Evolutionary conservation across 768 basidiomycete species (phyloP).

Genomic region (Punctularia strigosozonata): DNA sequence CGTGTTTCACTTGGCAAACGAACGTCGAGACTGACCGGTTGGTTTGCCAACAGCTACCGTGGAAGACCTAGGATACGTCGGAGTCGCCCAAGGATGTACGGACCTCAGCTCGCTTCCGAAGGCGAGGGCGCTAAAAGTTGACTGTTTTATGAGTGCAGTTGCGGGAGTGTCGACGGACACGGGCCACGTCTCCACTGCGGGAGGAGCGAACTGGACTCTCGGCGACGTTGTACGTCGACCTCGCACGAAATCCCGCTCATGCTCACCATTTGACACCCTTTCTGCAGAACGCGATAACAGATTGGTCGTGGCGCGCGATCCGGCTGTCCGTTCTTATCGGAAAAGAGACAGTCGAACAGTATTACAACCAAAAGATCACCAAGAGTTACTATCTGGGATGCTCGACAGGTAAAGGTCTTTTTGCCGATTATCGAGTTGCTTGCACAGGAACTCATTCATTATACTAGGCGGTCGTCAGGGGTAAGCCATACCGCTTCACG

Average conservation of each 20-base stretch:
- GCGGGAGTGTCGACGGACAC: conserved; percentile 7
- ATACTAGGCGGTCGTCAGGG: conserved; percentile 17
- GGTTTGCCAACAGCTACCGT: conserved; percentile 1
- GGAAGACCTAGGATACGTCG: conserved; percentile 3
- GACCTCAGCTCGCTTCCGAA: neutral
- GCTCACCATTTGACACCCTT: neutral
- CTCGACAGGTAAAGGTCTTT: conserved; percentile 12
- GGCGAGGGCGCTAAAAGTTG: neutral
- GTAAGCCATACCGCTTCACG: conserved; percentile 6
- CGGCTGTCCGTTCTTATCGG: conserved; percentile 15
- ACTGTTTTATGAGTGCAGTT: conserved; percentile 1
- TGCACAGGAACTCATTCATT: neutral
- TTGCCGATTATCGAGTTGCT: neutral
- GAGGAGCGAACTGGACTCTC: conserved; percentile 1
- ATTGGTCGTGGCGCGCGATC: conserved; percentile 17
- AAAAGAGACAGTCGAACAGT: conserved; percentile 15
- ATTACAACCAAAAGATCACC: conserved; percentile 11
- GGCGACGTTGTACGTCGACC: conserved; percentile 4
- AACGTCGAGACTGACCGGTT: neutral
- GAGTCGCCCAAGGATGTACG: conserved; percentile 4
- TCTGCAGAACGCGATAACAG: conserved; percentile 15
- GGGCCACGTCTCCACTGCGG: conserved; percentile 1
- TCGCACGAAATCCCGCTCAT: neutral
- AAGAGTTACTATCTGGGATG: conserved; percentile 20
- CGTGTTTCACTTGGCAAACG: neutral